A percentile compares a stretch with the other conserved stretches of the same genome.
phyloP scores from a whole-genome alignment of 2,329 filamentous ascomycete species.

The Microsporum audouinii region DNA sequence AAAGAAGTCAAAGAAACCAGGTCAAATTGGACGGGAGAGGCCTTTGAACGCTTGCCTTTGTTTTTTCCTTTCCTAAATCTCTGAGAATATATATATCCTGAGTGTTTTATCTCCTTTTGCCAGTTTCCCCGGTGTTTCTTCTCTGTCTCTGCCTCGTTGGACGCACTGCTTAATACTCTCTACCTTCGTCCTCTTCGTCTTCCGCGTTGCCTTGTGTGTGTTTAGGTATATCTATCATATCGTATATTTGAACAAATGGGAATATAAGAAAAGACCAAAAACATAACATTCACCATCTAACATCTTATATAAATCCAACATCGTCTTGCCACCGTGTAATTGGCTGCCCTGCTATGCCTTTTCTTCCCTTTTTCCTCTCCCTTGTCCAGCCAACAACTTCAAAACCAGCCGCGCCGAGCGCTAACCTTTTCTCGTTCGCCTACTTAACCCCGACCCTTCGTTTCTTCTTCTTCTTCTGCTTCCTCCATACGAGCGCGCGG shows the following conservation, averaged over 20 bases:
- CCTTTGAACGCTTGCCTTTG: background rate
- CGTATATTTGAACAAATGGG: background rate
- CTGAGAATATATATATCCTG: background rate
- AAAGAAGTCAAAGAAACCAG: background rate
- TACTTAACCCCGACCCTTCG: background rate
- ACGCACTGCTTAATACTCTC: background rate
- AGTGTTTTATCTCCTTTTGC: background rate
- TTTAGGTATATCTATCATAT: background rate
- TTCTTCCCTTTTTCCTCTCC: background rate
- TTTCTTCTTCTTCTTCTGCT: background rate
- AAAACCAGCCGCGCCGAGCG: background rate
- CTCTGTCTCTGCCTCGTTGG: background rate
- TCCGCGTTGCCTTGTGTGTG: background rate
- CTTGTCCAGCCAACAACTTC: background rate
- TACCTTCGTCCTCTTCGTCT: background rate
- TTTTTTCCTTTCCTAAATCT: background rate
- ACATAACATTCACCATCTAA: background rate
- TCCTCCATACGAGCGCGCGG: background rate
- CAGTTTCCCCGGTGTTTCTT: background rate
- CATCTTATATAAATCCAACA: no score
- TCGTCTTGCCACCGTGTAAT: background rate
- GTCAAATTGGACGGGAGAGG: background rate
- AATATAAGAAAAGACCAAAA: background rate
- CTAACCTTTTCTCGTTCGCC: background rate
- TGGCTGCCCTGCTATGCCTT: background rate